A percentile compares a stretch with the other conserved stretches of the same genome.
Evolutionary conservation across 495 filamentous ascomycete genomes (phyloP).

Genomic region (Aspergillus cristatus): DNA sequence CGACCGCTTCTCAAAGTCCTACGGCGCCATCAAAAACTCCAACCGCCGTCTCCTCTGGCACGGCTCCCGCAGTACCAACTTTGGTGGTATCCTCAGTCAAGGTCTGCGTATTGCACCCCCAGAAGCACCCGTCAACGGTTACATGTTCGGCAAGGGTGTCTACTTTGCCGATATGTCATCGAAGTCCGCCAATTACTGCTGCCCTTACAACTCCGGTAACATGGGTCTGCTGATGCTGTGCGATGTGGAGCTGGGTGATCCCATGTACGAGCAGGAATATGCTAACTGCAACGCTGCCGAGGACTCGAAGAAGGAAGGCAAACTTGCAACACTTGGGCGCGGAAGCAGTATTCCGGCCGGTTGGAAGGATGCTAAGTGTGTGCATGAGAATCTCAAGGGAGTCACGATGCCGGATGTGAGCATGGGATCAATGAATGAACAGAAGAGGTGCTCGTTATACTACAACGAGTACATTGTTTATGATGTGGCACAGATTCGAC

Average conservation of each 20-base stretch:
- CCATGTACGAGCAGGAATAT: constrained; percentile 48
- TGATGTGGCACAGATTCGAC: constrained; percentile 64
- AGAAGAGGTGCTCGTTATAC: too few species aligned
- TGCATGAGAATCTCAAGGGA: constrained; percentile 54
- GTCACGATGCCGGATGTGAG: constrained; percentile 47
- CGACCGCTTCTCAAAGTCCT: constrained; percentile 56
- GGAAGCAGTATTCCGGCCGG: constrained; percentile 49
- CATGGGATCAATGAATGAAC: background rate
- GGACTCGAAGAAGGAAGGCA: constrained; percentile 47
- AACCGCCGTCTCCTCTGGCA: constrained; percentile 79
- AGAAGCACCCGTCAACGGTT: constrained; percentile 68
- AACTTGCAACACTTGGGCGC: constrained; percentile 57
- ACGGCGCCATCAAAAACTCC: constrained; percentile 32
- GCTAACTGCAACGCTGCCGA: constrained; percentile 53
- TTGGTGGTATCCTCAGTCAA: constrained; percentile 72
- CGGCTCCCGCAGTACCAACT: constrained; percentile 66
- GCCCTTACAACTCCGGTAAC: constrained; percentile 39
- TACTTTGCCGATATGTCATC: constrained; percentile 78
- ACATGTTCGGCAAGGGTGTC: constrained; percentile 84
- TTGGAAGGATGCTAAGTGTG: constrained; percentile 68
- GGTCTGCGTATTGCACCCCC: constrained; percentile 82
- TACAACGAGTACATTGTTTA: constrained; percentile 68
- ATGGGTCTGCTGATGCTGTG: constrained; percentile 64
- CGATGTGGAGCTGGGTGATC: constrained; percentile 68
- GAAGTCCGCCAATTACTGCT: constrained; percentile 76